Base-by-base conservation (phyloP, 2,329 filamentous ascomycete species). In the Apiospora aurea region DNA sequence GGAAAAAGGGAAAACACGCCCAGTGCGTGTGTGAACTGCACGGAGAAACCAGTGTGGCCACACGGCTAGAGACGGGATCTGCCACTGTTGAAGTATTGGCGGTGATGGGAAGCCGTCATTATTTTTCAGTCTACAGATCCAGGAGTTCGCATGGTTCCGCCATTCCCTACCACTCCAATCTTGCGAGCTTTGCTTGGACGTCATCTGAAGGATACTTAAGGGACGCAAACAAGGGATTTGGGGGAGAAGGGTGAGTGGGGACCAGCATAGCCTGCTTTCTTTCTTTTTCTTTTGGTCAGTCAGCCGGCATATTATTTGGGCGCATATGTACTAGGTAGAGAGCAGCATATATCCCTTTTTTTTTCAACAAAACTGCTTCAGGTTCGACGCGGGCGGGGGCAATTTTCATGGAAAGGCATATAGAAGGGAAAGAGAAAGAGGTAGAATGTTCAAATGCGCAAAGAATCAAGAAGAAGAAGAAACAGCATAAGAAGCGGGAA, bases 321-420 rank as follows among this genome's bases (percentile, higher is more conserved):
- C 16, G 16, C 34, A 38, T 38, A 21, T n/a, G 53, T 34, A 61
- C 16, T 10, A 38, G 53, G 53, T 61, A 34, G 53, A 53, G 11
- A 57, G 29, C 53, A 38, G 53, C 53, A n/a, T 11, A 34, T 26
- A 14, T 26, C 51, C 29, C 21, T 10, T 18, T 61, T 34, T 10
- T 18, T 61, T 53, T 61, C 53, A 61, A 61, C 53, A 61, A 21
- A 61, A 61, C 51, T 57, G 26, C 29, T 21, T 34, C 53, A 7
- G 29, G 29, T 34, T 29, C n/a, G 49, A 53, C 34, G 47, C 34
- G 47, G 49, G 49, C 49, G 49, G n/a, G n/a, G n/a, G 47, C 47
- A 51, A 26, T 24, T 26, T 26, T 53, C 46, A n/a, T 8, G 46
- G 16, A 16, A 47, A 49, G 46, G 46, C 53, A 61, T 61, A 61